Conservation (phyloP, 2,329 filamentous ascomycete species). For the Phoma sp. region DNA sequence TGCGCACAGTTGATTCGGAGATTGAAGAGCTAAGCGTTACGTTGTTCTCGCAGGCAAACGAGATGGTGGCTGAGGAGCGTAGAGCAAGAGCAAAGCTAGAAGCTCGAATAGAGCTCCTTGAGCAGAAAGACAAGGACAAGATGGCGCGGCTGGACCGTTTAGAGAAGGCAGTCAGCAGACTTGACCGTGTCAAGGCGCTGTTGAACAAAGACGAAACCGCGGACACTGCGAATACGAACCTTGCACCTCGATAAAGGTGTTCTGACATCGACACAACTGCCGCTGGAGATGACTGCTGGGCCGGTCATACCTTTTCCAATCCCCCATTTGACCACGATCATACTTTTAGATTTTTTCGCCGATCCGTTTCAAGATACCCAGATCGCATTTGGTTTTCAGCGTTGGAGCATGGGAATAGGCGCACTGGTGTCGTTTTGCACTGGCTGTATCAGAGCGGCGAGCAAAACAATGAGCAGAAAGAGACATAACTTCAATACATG, state of each 20-base stretch:
- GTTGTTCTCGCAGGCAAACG: constrained; percentile 82
- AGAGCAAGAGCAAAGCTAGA: constrained; percentile 74
- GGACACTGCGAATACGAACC: background rate
- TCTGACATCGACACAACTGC: background rate
- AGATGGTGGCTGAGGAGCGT: constrained; percentile 83
- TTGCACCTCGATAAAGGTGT: constrained; percentile 3
- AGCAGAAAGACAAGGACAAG: constrained; percentile 74
- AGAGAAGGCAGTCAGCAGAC: constrained; percentile 72
- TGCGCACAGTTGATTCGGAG: constrained; percentile 72
- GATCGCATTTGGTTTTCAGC: background rate
- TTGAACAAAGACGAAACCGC: constrained; percentile 47
- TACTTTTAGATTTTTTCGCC: background rate
- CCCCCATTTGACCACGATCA: background rate
- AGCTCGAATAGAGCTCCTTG: constrained; percentile 71
- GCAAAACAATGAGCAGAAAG: background rate
- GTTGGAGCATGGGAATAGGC: constrained; percentile 2
- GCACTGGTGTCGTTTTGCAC: background rate
- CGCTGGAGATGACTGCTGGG: background rate
- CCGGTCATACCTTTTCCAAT: background rate
- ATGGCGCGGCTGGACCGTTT: constrained; percentile 70
- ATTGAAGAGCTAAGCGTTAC: constrained; percentile 78
- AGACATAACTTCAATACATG: background rate
- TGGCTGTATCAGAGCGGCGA: background rate
- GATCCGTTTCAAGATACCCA: constrained; percentile 11
- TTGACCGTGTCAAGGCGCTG: constrained; percentile 72